Evolutionary conservation across 176 grass and related monocot genomes (phyloP).

Genomic region (Poa pratensis): DNA sequence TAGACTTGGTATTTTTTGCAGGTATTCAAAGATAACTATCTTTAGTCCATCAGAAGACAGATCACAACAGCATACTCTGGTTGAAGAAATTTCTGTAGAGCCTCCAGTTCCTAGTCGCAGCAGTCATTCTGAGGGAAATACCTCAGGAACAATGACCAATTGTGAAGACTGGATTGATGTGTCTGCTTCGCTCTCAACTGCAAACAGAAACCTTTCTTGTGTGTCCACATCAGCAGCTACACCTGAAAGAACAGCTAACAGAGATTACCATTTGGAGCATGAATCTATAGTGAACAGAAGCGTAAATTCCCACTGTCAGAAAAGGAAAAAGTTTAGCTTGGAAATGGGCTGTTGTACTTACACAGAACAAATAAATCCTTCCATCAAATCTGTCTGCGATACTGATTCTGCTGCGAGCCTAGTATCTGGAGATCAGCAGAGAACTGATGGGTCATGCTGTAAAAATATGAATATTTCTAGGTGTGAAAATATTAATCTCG

Average conservation of each 20-base stretch:
- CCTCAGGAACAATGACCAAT: conserved; percentile 20
- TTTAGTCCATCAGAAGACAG: conserved; percentile 46
- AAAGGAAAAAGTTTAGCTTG: conserved; percentile 57
- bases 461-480: conserved; percentile 27
- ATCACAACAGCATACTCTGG: conserved; percentile 25
- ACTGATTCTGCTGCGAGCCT: conserved; percentile 32
- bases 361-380: conserved; percentile 38
- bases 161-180: conserved; percentile 35
- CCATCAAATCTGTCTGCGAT: conserved; percentile 37
- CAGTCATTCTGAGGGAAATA: conserved; percentile 32
- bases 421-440: conserved; percentile 33
- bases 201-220: conserved; percentile 56
- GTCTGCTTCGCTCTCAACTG: conserved; percentile 42
- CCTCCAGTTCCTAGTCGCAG: conserved; percentile 41
- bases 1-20: conserved; percentile 37
- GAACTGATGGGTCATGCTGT: conserved; percentile 33
- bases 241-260: conserved; percentile 56
- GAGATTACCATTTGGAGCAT: conserved; percentile 50
- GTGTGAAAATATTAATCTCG: conserved; percentile 51
- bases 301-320: conserved; percentile 68
- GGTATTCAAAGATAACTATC: conserved; percentile 52
- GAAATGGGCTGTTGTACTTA: conserved; percentile 46
- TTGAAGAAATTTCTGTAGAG: conserved; percentile 20
- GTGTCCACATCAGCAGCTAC: conserved; percentile 49
- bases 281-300: conserved; percentile 66